Conservation (phyloP, 2,329 filamentous ascomycete species). For the Xylariaceae sp. region DNA sequence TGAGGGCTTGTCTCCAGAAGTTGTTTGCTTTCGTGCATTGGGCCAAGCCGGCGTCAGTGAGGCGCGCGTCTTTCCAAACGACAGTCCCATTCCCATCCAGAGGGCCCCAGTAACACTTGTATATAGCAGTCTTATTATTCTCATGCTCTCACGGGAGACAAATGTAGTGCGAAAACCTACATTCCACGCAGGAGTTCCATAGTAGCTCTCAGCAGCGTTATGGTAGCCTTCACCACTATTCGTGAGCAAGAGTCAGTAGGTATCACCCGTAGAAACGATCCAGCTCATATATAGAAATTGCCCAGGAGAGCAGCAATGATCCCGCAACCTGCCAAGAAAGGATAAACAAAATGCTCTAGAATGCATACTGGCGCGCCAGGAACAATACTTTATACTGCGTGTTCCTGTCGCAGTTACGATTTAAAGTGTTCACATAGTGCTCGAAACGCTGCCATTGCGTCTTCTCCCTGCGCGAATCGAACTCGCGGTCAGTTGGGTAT, state of each 20-base stretch:
- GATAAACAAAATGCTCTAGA: too few relatives aligned
- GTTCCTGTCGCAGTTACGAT: conserved; percentile 50
- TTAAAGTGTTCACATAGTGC: conserved; percentile 61
- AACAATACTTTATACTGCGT: conserved; percentile 70
- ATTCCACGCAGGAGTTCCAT: conserved; percentile 73
- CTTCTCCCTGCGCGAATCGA: conserved; percentile 47
- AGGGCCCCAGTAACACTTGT: conserved; percentile 69
- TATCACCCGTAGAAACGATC: too few relatives aligned
- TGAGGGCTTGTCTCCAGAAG: conserved; percentile 64
- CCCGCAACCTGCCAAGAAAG: too few relatives aligned
- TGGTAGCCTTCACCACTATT: conserved; percentile 71
- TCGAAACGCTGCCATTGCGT: conserved; percentile 71
- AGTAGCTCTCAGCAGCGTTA: conserved; percentile 67
- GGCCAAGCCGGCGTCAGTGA: conserved; percentile 61
- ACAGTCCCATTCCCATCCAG: conserved; percentile 67
- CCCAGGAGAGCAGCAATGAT: too few relatives aligned
- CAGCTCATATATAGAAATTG: too few relatives aligned
- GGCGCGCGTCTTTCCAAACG: conserved; percentile 67
- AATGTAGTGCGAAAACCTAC: conserved; percentile 46
- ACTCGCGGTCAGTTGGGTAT: conserved; percentile 60
- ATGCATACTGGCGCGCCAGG: conserved; percentile 73
- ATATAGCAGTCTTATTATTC: not conserved
- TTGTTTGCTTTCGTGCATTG: conserved; percentile 64
- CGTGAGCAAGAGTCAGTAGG: too few relatives aligned
- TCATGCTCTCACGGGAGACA: not conserved